Evolutionary conservation across 345 rosid species (phyloP).

Genomic region (Carallia pectinifolia): DNA sequence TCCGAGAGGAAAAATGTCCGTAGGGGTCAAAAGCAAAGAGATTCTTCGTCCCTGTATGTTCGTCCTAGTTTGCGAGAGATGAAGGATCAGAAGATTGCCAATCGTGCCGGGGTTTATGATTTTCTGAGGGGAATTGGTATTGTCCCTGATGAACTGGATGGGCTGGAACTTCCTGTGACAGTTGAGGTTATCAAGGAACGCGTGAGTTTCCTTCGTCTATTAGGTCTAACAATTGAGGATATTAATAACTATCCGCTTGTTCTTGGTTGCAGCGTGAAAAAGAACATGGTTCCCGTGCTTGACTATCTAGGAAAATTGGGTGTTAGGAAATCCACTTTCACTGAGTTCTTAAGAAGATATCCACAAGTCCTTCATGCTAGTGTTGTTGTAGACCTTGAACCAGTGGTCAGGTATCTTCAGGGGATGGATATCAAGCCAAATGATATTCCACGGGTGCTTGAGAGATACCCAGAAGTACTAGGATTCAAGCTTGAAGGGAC

Average conservation of each 20-base stretch:
- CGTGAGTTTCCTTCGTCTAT: slow-evolving; percentile 69
- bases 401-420: slow-evolving; percentile 87
- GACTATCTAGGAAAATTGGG: slow-evolving; percentile 93
- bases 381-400: slow-evolving; percentile 88
- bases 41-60: slow-evolving; percentile 58
- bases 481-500: slow-evolving; percentile 97
- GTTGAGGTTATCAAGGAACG: slow-evolving; percentile 80
- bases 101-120: slow-evolving; percentile 74
- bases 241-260: slow-evolving; percentile 85
- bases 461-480: slow-evolving; percentile 79
- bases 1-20: slow-evolving; percentile 29
- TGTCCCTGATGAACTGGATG: slow-evolving; percentile 71
- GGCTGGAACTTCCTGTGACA: slow-evolving; percentile 88
- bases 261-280: slow-evolving; percentile 96
- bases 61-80: slow-evolving; percentile 68
- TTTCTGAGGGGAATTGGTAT: slow-evolving; percentile 65
- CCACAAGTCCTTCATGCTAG: slow-evolving; percentile 88
- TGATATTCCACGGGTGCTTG: slow-evolving; percentile 82
- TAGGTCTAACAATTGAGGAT: slow-evolving; percentile 80
- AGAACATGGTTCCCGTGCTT: slow-evolving; percentile 91
- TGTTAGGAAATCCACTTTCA: slow-evolving; percentile 76
- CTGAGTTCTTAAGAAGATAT: slow-evolving; percentile 70
- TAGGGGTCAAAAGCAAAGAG: slow-evolving; percentile 37
- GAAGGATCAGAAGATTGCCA: slow-evolving; percentile 67
- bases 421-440: slow-evolving; percentile 84